Conservation (phyloP, 768 basidiomycete species). For the Cyclocybe aegerita region DNA sequence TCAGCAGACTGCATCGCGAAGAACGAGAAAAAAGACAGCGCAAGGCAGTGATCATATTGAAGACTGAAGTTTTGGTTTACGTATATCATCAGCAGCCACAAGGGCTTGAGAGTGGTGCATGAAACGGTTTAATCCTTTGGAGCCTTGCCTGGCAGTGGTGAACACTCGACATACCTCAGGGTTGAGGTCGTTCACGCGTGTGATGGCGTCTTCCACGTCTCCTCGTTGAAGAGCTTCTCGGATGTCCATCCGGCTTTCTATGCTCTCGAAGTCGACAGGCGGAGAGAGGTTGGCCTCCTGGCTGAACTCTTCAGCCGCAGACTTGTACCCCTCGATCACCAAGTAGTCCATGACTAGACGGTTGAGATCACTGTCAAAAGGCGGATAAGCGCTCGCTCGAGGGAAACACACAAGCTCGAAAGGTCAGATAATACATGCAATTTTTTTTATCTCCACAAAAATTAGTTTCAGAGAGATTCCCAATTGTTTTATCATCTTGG, state of each 20-base stretch:
- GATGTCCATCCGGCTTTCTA: conserved; percentile 93
- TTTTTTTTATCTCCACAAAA: conserved; percentile 59
- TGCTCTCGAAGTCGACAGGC: conserved; percentile 86
- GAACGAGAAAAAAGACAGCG: conserved; percentile 10
- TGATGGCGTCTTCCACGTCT: conserved; percentile 93
- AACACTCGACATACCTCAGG: conserved; percentile 75
- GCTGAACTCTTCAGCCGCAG: conserved; percentile 93
- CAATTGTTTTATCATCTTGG: conserved; percentile 76
- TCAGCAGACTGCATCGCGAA: conserved; percentile 16
- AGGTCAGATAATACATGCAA: conserved; percentile 91
- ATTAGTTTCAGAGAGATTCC: conserved; percentile 97
- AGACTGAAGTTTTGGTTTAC: conserved; percentile 89
- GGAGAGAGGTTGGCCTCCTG: conserved; percentile 78
- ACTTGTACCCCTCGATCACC: conserved; percentile 95
- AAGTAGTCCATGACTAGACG: conserved; percentile 96
- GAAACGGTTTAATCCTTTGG: conserved; percentile 84
- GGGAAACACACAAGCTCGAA: conserved; percentile 19
- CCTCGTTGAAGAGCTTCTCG: conserved; percentile 92
- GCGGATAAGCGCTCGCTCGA: conserved; percentile 15
- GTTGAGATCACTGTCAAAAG: conserved; percentile 77
- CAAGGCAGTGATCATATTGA: conserved; percentile 74
- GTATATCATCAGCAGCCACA: conserved; percentile 81
- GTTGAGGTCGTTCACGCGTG: conserved; percentile 93
- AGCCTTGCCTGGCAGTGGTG: conserved; percentile 11
- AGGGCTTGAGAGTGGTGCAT: conserved; percentile 97